Evolutionary conservation across 208 protist genomes (phyloP).

Genomic region (Plasmodiophora brassicae): DNA sequence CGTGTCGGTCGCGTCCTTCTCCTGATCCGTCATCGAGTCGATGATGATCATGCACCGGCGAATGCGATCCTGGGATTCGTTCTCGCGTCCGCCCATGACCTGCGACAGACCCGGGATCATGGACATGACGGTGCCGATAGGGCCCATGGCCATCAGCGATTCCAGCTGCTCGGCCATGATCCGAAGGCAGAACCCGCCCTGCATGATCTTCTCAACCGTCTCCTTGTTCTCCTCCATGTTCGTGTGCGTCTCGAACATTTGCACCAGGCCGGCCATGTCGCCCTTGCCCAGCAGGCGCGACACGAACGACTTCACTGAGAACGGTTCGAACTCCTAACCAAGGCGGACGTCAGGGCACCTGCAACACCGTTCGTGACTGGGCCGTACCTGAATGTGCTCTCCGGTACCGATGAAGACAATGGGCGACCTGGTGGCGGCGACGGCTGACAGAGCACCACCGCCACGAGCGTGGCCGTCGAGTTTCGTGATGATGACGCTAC

Average conservation of each 20-base stretch:
- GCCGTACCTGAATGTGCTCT: no score
- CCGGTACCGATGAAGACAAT: conserved; percentile 96
- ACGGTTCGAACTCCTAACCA: conserved; percentile 89
- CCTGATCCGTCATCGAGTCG: conserved; percentile 38
- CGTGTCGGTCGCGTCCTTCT: conserved; percentile 20
- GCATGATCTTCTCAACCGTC: conserved; percentile 44
- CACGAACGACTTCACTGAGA: conserved; percentile 65
- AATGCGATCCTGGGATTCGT: conserved; percentile 27
- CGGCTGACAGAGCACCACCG: conserved; percentile 80
- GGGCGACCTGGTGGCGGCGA: conserved; percentile 90
- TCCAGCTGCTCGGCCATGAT: conserved; percentile 56
- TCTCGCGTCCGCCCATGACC: conserved; percentile 33
- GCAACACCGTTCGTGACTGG: neutral
- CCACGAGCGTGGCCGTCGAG: conserved; percentile 97
- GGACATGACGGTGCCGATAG: conserved; percentile 39
- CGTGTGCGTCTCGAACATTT: conserved; percentile 1
- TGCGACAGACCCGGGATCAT: conserved; percentile 39
- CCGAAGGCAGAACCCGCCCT: conserved; percentile 51
- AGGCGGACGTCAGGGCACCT: neutral
- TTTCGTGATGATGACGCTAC: conserved; percentile 98
- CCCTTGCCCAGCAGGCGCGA: conserved; percentile 78
- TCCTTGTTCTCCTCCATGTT: conserved; percentile 50
- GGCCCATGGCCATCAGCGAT: conserved; percentile 50
- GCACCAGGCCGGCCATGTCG: conserved; percentile 70
- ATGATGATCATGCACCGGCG: conserved; percentile 40